These are phyloP conservation scores for Russula sp. DNA, from an alignment of 768 basidiomycete species.

Conservation along the genomic window DNA sequence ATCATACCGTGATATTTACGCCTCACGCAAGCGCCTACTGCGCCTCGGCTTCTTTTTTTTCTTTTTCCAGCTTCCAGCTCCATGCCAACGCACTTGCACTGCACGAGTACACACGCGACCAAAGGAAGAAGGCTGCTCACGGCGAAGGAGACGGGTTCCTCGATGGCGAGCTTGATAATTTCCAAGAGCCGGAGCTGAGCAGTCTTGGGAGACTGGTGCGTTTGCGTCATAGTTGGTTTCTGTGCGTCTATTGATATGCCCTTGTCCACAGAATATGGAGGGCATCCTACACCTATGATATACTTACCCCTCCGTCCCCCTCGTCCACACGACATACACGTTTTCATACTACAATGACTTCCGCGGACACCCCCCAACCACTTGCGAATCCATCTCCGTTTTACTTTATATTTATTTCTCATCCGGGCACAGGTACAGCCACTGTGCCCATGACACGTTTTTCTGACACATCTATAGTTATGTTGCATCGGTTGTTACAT, in stretches of 20 bases:
- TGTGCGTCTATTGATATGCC: background rate
- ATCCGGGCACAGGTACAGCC: too few relatives aligned
- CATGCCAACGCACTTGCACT: slow-evolving; percentile 5
- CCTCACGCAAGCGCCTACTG: background rate
- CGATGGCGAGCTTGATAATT: slow-evolving; percentile 15
- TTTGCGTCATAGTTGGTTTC: background rate
- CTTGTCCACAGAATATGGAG: background rate
- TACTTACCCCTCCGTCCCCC: background rate
- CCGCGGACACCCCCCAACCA: background rate
- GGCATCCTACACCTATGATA: slow-evolving; percentile 1
- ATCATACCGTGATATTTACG: background rate
- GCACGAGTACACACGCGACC: slow-evolving; percentile 4
- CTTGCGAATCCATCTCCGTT: background rate
- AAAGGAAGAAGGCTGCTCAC: background rate
- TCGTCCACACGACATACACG: background rate
- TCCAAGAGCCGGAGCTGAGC: slow-evolving; percentile 12
- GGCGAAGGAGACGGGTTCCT: background rate
- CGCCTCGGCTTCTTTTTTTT: background rate
- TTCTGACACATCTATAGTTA: too few relatives aligned
- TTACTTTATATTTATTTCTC: too few relatives aligned
- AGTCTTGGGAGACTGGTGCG: slow-evolving; percentile 12
- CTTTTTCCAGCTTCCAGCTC: slow-evolving; percentile 1
- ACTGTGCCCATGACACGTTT: background rate
- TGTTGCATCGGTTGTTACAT: too few relatives aligned
- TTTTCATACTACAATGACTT: background rate